phyloP scores from a whole-genome alignment of 2,329 filamentous ascomycete species.

The Ascomycota sp. region DNA sequence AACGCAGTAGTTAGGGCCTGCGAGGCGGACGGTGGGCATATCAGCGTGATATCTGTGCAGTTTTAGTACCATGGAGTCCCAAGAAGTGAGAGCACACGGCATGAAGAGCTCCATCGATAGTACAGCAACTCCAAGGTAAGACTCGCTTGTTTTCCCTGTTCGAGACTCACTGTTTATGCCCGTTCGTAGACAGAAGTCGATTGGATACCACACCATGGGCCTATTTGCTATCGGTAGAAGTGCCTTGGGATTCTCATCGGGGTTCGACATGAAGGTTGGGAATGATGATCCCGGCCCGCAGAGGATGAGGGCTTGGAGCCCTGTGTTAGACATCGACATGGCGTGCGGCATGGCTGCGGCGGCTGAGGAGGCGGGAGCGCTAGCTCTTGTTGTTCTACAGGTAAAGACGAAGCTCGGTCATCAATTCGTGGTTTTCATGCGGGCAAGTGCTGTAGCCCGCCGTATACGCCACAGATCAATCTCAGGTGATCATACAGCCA shows the following conservation, averaged over 20 bases:
- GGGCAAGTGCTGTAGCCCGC: too few relatives aligned
- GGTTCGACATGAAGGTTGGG: constrained; percentile 60
- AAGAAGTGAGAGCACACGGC: not conserved
- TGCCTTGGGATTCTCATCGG: constrained; percentile 62
- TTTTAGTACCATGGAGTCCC: constrained; percentile 5
- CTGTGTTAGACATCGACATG: constrained; percentile 46
- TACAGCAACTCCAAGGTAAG: too few relatives aligned
- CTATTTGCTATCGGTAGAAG: constrained; percentile 63
- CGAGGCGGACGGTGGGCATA: constrained; percentile 41
- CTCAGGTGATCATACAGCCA: too few relatives aligned
- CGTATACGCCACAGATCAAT: too few relatives aligned
- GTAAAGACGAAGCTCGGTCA: not conserved
- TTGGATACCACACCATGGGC: constrained; percentile 76
- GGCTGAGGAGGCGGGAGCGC: not conserved
- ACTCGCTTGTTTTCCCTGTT: too few relatives aligned
- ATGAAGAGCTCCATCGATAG: too few relatives aligned
- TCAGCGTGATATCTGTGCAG: constrained; percentile 34
- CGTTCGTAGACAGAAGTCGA: constrained; percentile 66
- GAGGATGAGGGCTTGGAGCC: constrained; percentile 63
- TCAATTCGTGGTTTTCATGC: too few relatives aligned
- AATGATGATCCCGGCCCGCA: constrained; percentile 67
- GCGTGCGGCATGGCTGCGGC: constrained; percentile 45
- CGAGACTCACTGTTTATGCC: constrained; percentile 45
- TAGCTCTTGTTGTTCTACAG: too few relatives aligned
- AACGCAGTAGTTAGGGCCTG: constrained; percentile 46